Conservation (phyloP, 257 asterid species). For the Solanum raphanifolium region DNA sequence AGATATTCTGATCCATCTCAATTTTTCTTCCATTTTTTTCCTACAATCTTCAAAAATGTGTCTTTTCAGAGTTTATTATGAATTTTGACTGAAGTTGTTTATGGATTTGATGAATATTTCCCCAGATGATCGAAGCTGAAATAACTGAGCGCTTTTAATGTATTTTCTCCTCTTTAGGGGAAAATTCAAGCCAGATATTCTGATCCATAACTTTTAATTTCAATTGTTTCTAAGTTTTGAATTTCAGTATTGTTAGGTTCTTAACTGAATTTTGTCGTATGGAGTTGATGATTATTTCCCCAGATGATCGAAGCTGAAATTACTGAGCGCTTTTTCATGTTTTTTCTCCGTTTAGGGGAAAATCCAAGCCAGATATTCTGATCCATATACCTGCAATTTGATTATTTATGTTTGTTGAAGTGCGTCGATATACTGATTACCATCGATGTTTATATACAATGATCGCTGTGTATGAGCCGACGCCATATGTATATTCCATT, state of each 20-base stretch:
- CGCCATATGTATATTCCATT: constrained; percentile 25
- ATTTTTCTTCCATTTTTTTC: no score
- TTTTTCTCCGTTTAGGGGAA: constrained; percentile 13
- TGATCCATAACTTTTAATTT: constrained; percentile 28
- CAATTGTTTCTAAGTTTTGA: background rate
- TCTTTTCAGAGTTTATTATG: background rate
- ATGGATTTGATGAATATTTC: constrained; percentile 53
- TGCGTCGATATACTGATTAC: constrained; percentile 87
- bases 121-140: constrained; percentile 95
- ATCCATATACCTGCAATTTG: constrained; percentile 14
- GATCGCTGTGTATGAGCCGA: constrained; percentile 68
- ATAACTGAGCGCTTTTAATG: constrained; percentile 49
- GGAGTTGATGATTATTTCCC: constrained; percentile 63
- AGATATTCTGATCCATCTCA: constrained; percentile 44
- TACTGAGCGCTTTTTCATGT: constrained; percentile 47
- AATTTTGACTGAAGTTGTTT: background rate
- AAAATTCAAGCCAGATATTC: constrained; percentile 59
- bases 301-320: constrained; percentile 88
- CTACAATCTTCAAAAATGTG: background rate
- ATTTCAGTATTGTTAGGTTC: accelerated
- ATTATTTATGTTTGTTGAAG: background rate
- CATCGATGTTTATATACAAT: constrained; percentile 18
- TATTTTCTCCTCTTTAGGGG: constrained; percentile 15
- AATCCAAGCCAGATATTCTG: constrained; percentile 68
- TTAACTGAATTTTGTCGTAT: background rate